Evolutionary conservation across 2,329 filamentous ascomycete genomes (phyloP).

Genomic region (Colletotrichum sublineola): DNA sequence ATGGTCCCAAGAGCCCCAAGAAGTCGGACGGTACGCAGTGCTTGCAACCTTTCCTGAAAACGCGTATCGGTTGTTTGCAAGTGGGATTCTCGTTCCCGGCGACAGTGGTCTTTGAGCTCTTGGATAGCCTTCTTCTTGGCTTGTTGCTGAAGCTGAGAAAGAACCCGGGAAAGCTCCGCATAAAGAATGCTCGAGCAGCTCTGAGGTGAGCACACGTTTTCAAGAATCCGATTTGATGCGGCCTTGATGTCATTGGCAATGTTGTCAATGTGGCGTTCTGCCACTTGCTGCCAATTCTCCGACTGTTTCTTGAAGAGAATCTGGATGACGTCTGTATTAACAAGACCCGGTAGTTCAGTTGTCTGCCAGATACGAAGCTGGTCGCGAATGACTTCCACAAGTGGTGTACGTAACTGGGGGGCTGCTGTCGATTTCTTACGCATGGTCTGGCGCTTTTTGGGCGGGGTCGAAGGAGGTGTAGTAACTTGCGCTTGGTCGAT

Average conservation of each 20-base stretch:
- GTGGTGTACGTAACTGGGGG: background rate
- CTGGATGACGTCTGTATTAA: slow-evolving; percentile 50
- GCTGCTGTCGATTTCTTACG: background rate
- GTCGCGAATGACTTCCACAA: slow-evolving; percentile 45
- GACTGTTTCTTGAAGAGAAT: slow-evolving; percentile 51
- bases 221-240: slow-evolving; percentile 43
- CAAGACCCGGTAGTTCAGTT: slow-evolving; percentile 50
- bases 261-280: slow-evolving; percentile 44
- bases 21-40: slow-evolving; percentile 45
- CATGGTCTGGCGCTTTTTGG: background rate
- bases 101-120: slow-evolving; percentile 26
- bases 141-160: slow-evolving; percentile 18
- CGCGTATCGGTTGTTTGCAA: slow-evolving; percentile 46
- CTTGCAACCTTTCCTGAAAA: slow-evolving; percentile 45
- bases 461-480: slow-evolving; percentile 16
- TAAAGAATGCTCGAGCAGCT: slow-evolving; percentile 41
- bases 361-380: slow-evolving; percentile 48
- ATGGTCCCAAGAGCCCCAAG: slow-evolving; percentile 32
- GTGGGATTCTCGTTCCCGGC: slow-evolving; percentile 37
- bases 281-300: slow-evolving; percentile 49
- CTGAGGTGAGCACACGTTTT: slow-evolving; percentile 36
- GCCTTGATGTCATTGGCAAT: slow-evolving; percentile 42
- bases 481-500: background rate
- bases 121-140: slow-evolving; percentile 16
- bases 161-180: slow-evolving; percentile 28